Base-by-base conservation (phyloP, 2,329 filamentous ascomycete genomes). In the Fonsecaea erecta region DNA sequence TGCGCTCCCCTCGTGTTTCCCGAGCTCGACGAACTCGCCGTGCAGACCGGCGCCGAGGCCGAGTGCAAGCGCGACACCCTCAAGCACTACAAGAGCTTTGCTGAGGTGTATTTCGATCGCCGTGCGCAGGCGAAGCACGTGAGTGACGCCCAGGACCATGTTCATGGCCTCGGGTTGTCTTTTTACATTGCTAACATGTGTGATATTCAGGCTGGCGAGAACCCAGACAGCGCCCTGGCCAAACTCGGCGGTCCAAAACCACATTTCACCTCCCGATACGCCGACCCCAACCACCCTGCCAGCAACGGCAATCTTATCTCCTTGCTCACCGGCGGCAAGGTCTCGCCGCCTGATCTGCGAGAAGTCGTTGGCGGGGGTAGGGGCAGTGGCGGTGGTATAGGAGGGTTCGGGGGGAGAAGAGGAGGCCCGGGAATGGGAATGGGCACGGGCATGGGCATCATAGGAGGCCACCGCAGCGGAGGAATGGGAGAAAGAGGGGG, bases 201-300 rank as follows among this genome's bases (percentile, higher is more conserved):
- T 30, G 28, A 4, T 30, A 8, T 30, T 52, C 16, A 60, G 56
- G 37, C 56, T 18, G 56, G 57, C 28, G 72, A 81, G 58, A 80
- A 83, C 60, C 81, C 80, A 0, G 75, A 74, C 51, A 78, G 77
- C 11, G 67, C 73, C 1, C 71, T 84, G 2, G 71, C 75, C 14
- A 52, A 73, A 70, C 73, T 64, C 69, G 24, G 11, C 58, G 51
- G 40, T 16, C 69, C 66, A 64, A 72, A 72, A 56, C 71, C 71
- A 46, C 71, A 74, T 16, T 84, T 84, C 67, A 73, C 74, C 0
- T 83, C 79, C 4, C 76, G 81, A n/a, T 83, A 80, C 67, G 79
- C 79, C 6, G 83, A 86, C 66, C 83, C 83, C 0, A 82, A 78
- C 64, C 79, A 84, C 67, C 77, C 82, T 0, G 81, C 79, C 32